Evolutionary conservation across 176 grass and related monocot species (phyloP).

Genomic region (Paspalum vaginatum): DNA sequence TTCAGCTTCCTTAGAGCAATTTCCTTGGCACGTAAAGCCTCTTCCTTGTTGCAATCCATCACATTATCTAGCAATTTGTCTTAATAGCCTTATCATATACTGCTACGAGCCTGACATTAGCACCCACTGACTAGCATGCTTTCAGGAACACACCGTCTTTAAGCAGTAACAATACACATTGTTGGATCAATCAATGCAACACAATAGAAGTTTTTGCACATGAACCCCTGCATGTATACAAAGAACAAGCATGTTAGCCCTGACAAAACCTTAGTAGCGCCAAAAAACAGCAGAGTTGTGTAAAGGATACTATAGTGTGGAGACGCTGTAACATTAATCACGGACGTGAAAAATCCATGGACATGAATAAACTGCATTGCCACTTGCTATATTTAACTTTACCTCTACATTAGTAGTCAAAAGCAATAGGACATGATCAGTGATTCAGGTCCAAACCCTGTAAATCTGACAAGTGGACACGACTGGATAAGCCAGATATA

Average conservation of each 20-base stretch:
- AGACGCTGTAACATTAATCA: not conserved
- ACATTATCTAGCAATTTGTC: not conserved
- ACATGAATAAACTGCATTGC: too few species aligned
- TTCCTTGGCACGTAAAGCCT: not conserved
- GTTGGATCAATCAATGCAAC: conserved; percentile 14
- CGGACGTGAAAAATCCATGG: not conserved
- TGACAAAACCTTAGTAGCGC: not conserved
- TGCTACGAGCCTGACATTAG: not conserved
- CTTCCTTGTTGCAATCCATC: conserved; percentile 19
- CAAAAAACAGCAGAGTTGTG: not conserved
- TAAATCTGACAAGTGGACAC: not conserved
- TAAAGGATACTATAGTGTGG: not conserved
- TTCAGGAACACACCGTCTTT: not conserved
- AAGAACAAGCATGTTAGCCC: conserved; percentile 1
- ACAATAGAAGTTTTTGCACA: not conserved
- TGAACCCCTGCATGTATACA: conserved; percentile 10
- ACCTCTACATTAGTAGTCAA: not conserved
- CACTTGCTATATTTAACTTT: not conserved
- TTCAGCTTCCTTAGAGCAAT: conserved; percentile 20
- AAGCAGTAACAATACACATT: too few species aligned
- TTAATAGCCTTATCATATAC: not conserved
- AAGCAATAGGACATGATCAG: not conserved
- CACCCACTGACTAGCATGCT: not conserved
- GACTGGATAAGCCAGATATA: not conserved
- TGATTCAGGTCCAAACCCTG: not conserved